Conservation (phyloP, 2,329 filamentous ascomycete species). For the Fusarium piperis region DNA sequence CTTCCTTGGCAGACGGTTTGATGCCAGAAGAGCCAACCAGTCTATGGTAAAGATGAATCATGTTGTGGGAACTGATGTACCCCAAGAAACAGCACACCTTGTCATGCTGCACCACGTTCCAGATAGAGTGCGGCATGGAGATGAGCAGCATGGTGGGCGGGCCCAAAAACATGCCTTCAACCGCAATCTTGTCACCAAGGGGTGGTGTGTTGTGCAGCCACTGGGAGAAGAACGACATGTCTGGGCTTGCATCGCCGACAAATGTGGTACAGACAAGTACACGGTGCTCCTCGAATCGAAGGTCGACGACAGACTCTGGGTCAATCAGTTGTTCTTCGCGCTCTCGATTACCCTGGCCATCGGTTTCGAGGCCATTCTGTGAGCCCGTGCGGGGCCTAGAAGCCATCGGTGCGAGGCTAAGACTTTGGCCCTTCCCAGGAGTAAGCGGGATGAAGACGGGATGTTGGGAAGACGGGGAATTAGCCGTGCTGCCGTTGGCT, state of each 20-base stretch:
- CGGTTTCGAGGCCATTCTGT: constrained; percentile 42
- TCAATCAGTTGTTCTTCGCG: constrained; percentile 56
- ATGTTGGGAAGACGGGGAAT: constrained; percentile 46
- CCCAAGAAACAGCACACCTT: constrained; percentile 74
- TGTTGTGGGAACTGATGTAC: constrained; percentile 73
- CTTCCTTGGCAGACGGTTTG: constrained; percentile 60
- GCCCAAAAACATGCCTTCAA: constrained; percentile 75
- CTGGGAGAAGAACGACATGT: constrained; percentile 73
- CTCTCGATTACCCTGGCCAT: constrained; percentile 34
- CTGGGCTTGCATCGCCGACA: constrained; percentile 70
- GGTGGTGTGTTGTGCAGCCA: constrained; percentile 71
- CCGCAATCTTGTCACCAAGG: constrained; percentile 66
- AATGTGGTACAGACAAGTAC: constrained; percentile 75
- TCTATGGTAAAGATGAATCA: constrained; percentile 70
- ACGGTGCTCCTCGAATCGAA: constrained; percentile 70
- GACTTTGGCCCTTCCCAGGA: constrained; percentile 60
- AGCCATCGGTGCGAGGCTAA: constrained; percentile 62
- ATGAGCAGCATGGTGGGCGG: constrained; percentile 73
- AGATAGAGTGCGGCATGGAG: constrained; percentile 71
- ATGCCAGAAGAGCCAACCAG: constrained; percentile 60
- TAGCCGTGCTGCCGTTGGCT: constrained; percentile 57
- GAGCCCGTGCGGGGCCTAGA: constrained; percentile 43
- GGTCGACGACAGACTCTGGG: constrained; percentile 59
- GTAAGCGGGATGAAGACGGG: constrained; percentile 67
- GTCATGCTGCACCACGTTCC: constrained; percentile 72